A percentile compares a stretch with the other conserved stretches of the same genome.
These are phyloP conservation scores for Lipomyces orientalis DNA, from an alignment of 805 yeast species.

Conservation along the genomic window DNA sequence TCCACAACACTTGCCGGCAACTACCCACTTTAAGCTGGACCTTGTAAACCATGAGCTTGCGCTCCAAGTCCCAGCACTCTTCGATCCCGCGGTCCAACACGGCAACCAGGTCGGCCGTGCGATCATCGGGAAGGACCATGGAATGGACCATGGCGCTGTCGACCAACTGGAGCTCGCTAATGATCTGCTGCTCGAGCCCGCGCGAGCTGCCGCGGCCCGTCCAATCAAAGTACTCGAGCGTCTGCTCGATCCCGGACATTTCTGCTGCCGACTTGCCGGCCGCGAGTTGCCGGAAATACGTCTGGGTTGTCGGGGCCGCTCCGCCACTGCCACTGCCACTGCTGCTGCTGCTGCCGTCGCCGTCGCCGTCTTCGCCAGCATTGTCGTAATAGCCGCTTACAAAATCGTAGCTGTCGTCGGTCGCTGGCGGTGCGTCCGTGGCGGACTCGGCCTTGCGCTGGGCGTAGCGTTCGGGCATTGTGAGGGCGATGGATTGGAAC, in stretches of 20 bases:
- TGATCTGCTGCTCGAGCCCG: constrained; percentile 61
- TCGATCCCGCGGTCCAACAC: constrained; percentile 53
- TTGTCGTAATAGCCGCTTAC: background rate
- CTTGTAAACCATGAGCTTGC: constrained; percentile 51
- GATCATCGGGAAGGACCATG: constrained; percentile 56
- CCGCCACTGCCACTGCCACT: too few species aligned
- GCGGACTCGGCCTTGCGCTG: constrained; percentile 2
- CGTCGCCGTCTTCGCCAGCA: background rate
- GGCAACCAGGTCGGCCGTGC: constrained; percentile 51
- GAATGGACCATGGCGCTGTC: constrained; percentile 67
- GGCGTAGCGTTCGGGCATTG: constrained; percentile 32
- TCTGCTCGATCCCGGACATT: constrained; percentile 58
- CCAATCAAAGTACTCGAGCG: constrained; percentile 83
- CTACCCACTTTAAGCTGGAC: constrained; percentile 24
- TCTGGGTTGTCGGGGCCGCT: constrained; percentile 10
- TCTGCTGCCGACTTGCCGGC: constrained; percentile 27
- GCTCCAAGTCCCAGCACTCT: constrained; percentile 63
- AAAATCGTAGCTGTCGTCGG: constrained; percentile 12
- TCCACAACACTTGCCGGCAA: background rate
- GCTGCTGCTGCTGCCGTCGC: background rate
- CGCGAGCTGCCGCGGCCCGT: constrained; percentile 67
- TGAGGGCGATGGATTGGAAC: constrained; percentile 29
- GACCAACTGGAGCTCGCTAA: constrained; percentile 61
- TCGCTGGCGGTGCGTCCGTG: background rate
- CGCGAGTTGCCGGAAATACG: constrained; percentile 21